A percentile compares a stretch with the other conserved stretches of the same genome.
Conservation (phyloP, 1,139 yeast genomes). For the Suhomyces terraborum region DNA sequence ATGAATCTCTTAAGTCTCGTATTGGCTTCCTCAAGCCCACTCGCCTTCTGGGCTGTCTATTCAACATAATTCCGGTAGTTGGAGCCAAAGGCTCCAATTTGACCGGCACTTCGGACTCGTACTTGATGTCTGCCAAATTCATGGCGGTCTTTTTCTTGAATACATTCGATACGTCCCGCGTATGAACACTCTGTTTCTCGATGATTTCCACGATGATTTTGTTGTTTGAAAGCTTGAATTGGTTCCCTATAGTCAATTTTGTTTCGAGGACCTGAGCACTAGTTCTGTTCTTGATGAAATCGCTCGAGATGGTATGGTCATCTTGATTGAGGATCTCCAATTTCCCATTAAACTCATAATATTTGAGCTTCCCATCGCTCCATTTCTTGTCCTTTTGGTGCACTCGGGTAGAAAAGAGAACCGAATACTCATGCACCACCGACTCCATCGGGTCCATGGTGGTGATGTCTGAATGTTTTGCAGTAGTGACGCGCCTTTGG, state of each 20-base stretch:
- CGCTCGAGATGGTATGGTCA: constrained; percentile 33
- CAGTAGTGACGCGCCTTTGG: neutral
- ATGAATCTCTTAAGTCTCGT: neutral
- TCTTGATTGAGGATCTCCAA: constrained; percentile 45
- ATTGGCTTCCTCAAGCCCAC: constrained; percentile 14
- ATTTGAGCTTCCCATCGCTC: constrained; percentile 54
- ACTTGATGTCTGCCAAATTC: constrained; percentile 12
- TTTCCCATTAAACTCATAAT: constrained; percentile 50
- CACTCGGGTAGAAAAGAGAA: constrained; percentile 49
- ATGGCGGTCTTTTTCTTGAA: constrained; percentile 8
- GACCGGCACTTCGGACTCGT: constrained; percentile 2
- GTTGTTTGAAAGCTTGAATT: constrained; percentile 22
- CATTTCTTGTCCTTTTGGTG: constrained; percentile 55
- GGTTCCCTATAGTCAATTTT: constrained; percentile 16
- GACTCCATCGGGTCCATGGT: constrained; percentile 20
- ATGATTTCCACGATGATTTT: constrained; percentile 22
- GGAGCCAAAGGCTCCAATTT: constrained; percentile 8
- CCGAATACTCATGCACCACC: constrained; percentile 38
- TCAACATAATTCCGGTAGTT: neutral
- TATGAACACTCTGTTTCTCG: constrained; percentile 14
- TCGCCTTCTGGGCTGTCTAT: constrained; percentile 7
- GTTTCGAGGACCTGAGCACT: constrained; percentile 17
- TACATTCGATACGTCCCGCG: constrained; percentile 12
- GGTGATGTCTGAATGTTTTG: neutral
- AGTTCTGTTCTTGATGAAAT: constrained; percentile 26